Conservation (phyloP, 2,329 filamentous ascomycete species). For the Monilinia vaccinii-corymbosi region DNA sequence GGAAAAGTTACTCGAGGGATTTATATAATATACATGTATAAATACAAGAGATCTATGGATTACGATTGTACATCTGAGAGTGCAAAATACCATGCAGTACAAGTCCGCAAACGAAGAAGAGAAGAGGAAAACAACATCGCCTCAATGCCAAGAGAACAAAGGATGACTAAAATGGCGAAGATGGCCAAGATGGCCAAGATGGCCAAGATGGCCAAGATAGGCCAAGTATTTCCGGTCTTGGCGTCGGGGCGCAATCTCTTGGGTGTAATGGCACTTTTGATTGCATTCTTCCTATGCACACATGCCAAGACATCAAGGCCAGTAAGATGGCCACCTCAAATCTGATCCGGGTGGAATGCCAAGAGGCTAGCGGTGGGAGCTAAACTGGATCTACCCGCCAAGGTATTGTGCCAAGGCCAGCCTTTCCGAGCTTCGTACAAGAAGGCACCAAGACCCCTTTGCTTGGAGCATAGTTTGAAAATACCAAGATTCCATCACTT, state of each 20-base stretch:
- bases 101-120: no score
- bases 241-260: constrained; percentile 11
- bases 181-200: no score
- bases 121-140: no score
- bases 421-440: constrained; percentile 4
- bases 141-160: no score
- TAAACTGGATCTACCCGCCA: neutral
- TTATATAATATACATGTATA: no score
- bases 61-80: no score
- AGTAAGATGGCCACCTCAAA: neutral
- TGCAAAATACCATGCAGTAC: no score
- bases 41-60: no score
- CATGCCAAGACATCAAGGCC: neutral
- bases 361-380: constrained; percentile 7
- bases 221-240: constrained; percentile 12
- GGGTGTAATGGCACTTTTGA: neutral
- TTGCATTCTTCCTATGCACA: neutral
- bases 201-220: neutral
- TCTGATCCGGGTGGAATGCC: constrained; percentile 6
- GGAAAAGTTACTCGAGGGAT: no score
- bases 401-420: neutral
- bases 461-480: neutral
- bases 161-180: no score
- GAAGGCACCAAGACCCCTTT: constrained; percentile 4
- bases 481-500: neutral